phyloP scores from a whole-genome alignment of 2,329 filamentous ascomycete species.

The Aspergillus transmontanensis region DNA sequence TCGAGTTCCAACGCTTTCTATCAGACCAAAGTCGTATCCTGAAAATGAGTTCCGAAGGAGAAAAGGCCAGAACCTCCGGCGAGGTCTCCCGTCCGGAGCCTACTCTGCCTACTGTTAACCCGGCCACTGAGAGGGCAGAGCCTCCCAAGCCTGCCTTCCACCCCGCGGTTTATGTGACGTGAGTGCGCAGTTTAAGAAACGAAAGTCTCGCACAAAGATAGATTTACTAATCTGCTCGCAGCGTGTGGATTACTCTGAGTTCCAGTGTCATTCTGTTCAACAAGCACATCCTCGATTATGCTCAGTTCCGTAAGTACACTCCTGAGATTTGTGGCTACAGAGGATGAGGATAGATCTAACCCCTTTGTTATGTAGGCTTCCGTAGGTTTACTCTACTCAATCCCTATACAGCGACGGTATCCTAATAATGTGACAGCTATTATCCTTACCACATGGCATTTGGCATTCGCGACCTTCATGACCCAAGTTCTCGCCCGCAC shows the following conservation, averaged over 20 bases:
- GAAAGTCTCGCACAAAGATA: neutral
- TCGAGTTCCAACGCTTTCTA: slow-evolving; percentile 52
- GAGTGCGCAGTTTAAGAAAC: slow-evolving; percentile 23
- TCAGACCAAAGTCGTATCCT: slow-evolving; percentile 41
- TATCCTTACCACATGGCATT: slow-evolving; percentile 91
- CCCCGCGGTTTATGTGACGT: slow-evolving; percentile 82
- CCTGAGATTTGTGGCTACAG: neutral
- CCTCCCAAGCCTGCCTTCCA: slow-evolving; percentile 68
- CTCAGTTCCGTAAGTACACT: slow-evolving; percentile 71
- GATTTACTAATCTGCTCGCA: slow-evolving; percentile 43
- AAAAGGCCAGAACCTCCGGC: slow-evolving; percentile 82
- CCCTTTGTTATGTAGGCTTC: slow-evolving; percentile 40
- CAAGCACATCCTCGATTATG: slow-evolving; percentile 92
- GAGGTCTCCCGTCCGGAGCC: slow-evolving; percentile 55
- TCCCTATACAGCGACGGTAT: slow-evolving; percentile 1
- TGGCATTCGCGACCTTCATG: slow-evolving; percentile 89
- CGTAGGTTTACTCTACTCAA: slow-evolving; percentile 36
- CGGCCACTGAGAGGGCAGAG: slow-evolving; percentile 70
- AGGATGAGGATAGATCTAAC: slow-evolving; percentile 4
- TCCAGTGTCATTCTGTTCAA: slow-evolving; percentile 98
- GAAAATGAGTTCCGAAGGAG: slow-evolving; percentile 66
- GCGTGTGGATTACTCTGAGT: slow-evolving; percentile 88
- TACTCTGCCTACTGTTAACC: slow-evolving; percentile 80
- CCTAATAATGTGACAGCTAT: slow-evolving; percentile 38
- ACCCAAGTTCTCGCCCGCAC: slow-evolving; percentile 91